phyloP scores from a whole-genome alignment of 257 asterid genomes.

The Solanum acaule region DNA sequence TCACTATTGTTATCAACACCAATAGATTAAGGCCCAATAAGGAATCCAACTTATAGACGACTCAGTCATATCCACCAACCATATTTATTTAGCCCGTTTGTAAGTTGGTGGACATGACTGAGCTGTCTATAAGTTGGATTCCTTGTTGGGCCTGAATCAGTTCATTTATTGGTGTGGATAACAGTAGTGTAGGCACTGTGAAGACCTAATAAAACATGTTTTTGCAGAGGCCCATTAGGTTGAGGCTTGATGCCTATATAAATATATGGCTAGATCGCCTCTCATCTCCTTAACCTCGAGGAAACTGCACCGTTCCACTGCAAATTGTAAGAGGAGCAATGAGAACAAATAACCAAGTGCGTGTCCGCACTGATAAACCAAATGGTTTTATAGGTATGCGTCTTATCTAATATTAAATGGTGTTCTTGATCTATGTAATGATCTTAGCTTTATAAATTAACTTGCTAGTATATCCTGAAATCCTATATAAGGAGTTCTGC shows the following conservation, averaged over 20 bases:
- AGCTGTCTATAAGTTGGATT: background rate
- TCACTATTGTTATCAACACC: background rate
- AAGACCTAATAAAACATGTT: background rate
- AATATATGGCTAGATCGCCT: background rate
- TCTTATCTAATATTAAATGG: background rate
- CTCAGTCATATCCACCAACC: background rate
- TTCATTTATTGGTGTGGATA: background rate
- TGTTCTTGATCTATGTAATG: background rate
- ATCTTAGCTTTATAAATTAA: background rate
- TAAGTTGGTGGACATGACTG: too few relatives aligned
- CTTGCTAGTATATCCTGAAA: background rate
- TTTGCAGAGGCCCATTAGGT: background rate
- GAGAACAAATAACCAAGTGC: background rate
- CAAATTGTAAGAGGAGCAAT: background rate
- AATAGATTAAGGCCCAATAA: background rate
- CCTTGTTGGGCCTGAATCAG: background rate
- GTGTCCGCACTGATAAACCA: background rate
- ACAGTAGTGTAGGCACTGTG: background rate
- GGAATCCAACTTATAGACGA: background rate
- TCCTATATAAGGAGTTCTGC: background rate
- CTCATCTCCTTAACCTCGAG: background rate
- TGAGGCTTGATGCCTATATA: background rate
- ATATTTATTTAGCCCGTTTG: background rate
- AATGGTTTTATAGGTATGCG: background rate
- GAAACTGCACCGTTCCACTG: background rate